Evolutionary conservation across 352 stramenopile species (phyloP).

Genomic region (Thalassiosira hispida): DNA sequence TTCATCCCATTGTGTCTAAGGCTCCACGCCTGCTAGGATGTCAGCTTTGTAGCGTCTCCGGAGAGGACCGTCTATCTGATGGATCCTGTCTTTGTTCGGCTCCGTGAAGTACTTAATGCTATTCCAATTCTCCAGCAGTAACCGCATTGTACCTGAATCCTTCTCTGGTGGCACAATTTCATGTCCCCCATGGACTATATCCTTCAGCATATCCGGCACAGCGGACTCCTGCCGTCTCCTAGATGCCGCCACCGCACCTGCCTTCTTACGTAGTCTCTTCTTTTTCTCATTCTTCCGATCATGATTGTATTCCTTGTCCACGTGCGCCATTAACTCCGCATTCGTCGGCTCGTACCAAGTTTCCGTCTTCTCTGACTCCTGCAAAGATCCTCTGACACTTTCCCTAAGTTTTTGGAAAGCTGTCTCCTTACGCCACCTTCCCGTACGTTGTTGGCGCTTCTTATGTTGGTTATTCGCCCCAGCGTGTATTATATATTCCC

Average conservation of each 20-base stretch:
- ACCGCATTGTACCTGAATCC: background rate
- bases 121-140: background rate
- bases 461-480: background rate
- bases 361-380: background rate
- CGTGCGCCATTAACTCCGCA: background rate
- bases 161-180: background rate
- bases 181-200: background rate
- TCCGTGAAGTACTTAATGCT: background rate
- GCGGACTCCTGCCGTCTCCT: background rate
- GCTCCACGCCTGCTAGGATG: background rate
- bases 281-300: background rate
- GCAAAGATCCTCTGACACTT: background rate
- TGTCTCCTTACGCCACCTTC: background rate
- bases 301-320: background rate
- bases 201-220: background rate
- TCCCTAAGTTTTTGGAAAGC: background rate
- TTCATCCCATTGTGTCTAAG: background rate
- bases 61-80: background rate
- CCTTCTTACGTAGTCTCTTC: background rate
- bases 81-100: background rate
- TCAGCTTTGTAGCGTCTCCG: background rate
- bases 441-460: background rate
- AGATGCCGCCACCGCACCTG: background rate
- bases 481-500: background rate
- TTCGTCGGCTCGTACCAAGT: background rate